Percentiles rank a stretch among this genome's conserved stretches.
Evolutionary conservation across 768 basidiomycete species (phyloP).

Genomic region (Collybiopsis confluens): DNA sequence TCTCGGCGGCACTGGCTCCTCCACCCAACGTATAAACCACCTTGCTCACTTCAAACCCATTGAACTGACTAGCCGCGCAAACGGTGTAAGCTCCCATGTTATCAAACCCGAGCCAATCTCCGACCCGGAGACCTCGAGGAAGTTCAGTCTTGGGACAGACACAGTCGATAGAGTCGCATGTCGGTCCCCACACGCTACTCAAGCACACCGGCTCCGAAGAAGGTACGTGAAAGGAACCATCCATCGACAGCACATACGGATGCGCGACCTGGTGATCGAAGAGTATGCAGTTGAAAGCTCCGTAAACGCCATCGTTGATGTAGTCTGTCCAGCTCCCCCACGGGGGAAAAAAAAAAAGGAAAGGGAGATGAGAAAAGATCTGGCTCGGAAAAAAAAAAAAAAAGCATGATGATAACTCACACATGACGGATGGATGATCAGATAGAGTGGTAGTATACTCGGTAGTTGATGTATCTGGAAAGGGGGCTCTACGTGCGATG

Average conservation of each 20-base stretch:
- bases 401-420: too few relatives aligned
- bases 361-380: too few relatives aligned
- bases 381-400: too few relatives aligned
- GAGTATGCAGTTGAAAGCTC: slow-evolving; percentile 93
- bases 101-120: slow-evolving; percentile 99
- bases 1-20: slow-evolving; percentile 39
- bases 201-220: slow-evolving; percentile 36
- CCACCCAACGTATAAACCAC: slow-evolving; percentile 77
- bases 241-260: slow-evolving; percentile 74
- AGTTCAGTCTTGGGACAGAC: slow-evolving; percentile 64
- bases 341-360: too few relatives aligned
- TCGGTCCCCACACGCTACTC: slow-evolving; percentile 95
- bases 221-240: slow-evolving; percentile 58
- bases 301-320: slow-evolving; percentile 99
- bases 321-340: slow-evolving; percentile 78
- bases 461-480: slow-evolving; percentile 24
- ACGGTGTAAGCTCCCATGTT: slow-evolving; percentile 99
- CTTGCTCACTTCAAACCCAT: slow-evolving; percentile 79
- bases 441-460: slow-evolving; percentile 13
- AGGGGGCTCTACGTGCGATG: slow-evolving; percentile 78
- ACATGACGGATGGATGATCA: slow-evolving; percentile 71
- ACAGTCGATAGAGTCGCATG: slow-evolving; percentile 96
- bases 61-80: slow-evolving; percentile 95
- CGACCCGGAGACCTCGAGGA: slow-evolving; percentile 72
- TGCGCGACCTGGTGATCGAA: slow-evolving; percentile 95